These are phyloP conservation scores for Debaryomyces prosopidis DNA, from an alignment of 805 yeast species.

Conservation along the genomic window DNA sequence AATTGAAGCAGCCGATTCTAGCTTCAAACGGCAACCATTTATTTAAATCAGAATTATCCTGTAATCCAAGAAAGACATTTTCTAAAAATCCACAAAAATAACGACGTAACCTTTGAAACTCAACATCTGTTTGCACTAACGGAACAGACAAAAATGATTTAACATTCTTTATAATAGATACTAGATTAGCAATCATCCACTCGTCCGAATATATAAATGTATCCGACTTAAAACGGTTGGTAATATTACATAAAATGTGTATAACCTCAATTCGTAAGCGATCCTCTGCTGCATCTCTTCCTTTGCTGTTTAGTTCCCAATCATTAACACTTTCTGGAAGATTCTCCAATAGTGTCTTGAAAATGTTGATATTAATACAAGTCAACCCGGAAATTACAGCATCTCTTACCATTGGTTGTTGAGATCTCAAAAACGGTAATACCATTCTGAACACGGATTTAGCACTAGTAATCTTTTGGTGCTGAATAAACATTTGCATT, in stretches of 20 bases:
- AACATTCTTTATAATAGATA: conserved; percentile 59
- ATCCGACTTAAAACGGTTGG: conserved; percentile 57
- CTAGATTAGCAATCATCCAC: conserved; percentile 64
- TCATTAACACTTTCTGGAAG: conserved; percentile 59
- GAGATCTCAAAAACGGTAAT: conserved; percentile 72
- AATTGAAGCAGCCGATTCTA: conserved; percentile 76
- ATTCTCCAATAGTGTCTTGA: conserved; percentile 76
- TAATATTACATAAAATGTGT: conserved; percentile 68
- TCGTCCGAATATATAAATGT: conserved; percentile 59
- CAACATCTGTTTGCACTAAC: conserved; percentile 61
- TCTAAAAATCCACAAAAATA: conserved; percentile 84
- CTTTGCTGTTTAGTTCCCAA: conserved; percentile 40
- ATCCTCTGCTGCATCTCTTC: conserved; percentile 36
- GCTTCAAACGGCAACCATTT: conserved; percentile 85
- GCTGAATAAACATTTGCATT: conserved; percentile 80
- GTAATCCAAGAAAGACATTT: conserved; percentile 61
- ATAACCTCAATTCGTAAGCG: conserved; percentile 71
- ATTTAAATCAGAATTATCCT: conserved; percentile 36
- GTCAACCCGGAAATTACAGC: conserved; percentile 89
- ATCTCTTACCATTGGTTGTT: conserved; percentile 70
- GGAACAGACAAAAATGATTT: conserved; percentile 59
- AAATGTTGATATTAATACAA: conserved; percentile 86
- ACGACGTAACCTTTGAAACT: conserved; percentile 74
- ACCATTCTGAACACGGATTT: conserved; percentile 86
- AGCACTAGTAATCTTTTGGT: conserved; percentile 90